A percentile compares a stretch with the other conserved stretches of the same genome.
Evolutionary conservation across 768 basidiomycete genomes (phyloP).

Genomic region (Calvatia gigantea): DNA sequence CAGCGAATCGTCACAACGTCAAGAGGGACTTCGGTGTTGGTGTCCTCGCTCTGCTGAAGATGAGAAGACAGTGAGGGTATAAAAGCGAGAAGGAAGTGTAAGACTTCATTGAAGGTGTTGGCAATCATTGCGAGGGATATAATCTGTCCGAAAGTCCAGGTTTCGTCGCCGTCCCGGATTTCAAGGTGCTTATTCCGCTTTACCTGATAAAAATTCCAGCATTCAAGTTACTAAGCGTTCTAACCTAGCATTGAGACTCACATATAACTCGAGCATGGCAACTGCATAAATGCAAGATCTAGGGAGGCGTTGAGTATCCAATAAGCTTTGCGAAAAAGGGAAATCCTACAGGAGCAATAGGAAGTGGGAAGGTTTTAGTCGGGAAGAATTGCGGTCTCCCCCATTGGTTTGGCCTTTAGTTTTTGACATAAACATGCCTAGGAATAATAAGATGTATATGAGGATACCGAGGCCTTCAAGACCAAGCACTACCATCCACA

Average conservation of each 20-base stretch:
- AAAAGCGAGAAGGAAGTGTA: conserved; percentile 9
- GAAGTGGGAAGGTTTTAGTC: neutral
- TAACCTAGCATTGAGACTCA: neutral
- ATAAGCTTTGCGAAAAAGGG: neutral
- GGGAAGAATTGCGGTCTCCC: neutral
- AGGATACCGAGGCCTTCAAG: neutral
- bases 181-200: conserved; percentile 3
- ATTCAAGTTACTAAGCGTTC: neutral
- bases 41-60: neutral
- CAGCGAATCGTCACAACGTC: neutral
- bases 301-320: neutral
- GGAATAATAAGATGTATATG: neutral
- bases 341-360: neutral
- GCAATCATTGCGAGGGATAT: conserved; percentile 13
- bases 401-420: neutral
- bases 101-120: conserved; percentile 9
- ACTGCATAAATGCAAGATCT: conserved; percentile 14
- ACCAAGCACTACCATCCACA: conserved; percentile 14
- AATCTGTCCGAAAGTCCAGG: conserved; percentile 14
- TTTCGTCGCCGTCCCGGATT: conserved; percentile 1
- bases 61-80: conserved; percentile 1
- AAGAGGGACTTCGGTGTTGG: neutral
- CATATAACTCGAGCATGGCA: conserved; percentile 16
- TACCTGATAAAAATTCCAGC: neutral
- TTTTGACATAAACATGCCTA: neutral